phyloP scores from a whole-genome alignment of 2,329 filamentous ascomycete genomes.

The Chaetomium sp. region DNA sequence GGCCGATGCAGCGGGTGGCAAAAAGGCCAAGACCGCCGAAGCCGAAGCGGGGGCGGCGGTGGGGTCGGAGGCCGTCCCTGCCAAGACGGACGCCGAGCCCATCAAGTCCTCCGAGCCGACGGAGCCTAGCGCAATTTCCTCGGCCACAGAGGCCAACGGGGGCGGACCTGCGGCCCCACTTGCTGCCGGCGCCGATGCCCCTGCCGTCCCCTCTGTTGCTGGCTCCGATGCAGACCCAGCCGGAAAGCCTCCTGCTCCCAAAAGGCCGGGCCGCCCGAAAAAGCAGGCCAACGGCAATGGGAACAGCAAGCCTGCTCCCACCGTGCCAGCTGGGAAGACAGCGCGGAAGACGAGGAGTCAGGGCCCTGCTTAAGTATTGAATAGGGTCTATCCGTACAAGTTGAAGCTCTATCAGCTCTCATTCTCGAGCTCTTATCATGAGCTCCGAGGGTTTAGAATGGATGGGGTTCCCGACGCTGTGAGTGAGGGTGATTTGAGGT shows the following conservation, averaged over 20 bases:
- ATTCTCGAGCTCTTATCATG: too few species aligned
- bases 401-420: too few species aligned
- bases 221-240: too few species aligned
- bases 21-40: conserved; percentile 5
- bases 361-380: conserved; percentile 18
- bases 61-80: background rate
- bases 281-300: conserved; percentile 25
- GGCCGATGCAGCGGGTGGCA: background rate
- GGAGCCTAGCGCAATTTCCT: too few species aligned
- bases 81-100: background rate
- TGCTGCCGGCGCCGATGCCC: background rate
- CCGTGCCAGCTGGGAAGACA: conserved; percentile 18
- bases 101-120: too few species aligned
- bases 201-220: too few species aligned
- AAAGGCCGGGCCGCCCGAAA: conserved; percentile 31
- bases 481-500: too few species aligned
- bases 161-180: background rate
- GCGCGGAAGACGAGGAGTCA: conserved; percentile 25
- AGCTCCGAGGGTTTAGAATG: too few species aligned
- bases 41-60: background rate
- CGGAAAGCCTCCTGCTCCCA: conserved; percentile 12
- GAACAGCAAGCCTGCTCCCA: conserved; percentile 2
- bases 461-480: too few species aligned
- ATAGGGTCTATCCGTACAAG: background rate
- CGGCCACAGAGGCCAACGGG: background rate